phyloP scores from a whole-genome alignment of 768 basidiomycete species.

The Leccinellum rugosiceps region DNA sequence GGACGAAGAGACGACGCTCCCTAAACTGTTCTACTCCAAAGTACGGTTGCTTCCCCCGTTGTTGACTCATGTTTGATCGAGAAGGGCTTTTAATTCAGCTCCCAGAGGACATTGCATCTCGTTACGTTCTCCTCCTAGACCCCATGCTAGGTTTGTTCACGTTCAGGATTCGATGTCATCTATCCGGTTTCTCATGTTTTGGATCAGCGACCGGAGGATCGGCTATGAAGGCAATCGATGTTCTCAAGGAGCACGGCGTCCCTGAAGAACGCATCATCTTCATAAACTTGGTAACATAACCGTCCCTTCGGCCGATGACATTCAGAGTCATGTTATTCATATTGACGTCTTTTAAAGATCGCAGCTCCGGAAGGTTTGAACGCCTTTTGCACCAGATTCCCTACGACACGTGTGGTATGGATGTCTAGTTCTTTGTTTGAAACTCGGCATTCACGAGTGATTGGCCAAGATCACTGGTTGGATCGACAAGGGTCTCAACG shows the following conservation, averaged over 20 bases:
- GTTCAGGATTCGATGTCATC: not conserved
- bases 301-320: not conserved
- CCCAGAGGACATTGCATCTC: conserved; percentile 67
- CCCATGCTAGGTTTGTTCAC: conserved; percentile 85
- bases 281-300: conserved; percentile 75
- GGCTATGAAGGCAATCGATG: conserved; percentile 96
- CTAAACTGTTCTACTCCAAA: conserved; percentile 92
- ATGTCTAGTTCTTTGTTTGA: not conserved
- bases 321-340: not conserved
- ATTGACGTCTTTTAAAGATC: conserved; percentile 47
- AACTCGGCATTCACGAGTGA: not conserved
- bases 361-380: conserved; percentile 87
- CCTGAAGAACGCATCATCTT: conserved; percentile 95
- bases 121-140: conserved; percentile 93
- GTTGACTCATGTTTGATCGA: not conserved
- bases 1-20: conserved; percentile 93
- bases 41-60: conserved; percentile 34
- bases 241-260: conserved; percentile 87
- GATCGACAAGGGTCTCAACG: conserved; percentile 92
- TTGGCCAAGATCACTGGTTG: conserved; percentile 79
- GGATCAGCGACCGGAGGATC: conserved; percentile 87
- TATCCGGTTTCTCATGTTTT: not conserved
- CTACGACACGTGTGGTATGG: conserved; percentile 73
- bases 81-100: not conserved
- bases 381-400: conserved; percentile 74